Evolutionary conservation across 257 asterid species (phyloP).

Genomic region (Scutellaria barbata): DNA sequence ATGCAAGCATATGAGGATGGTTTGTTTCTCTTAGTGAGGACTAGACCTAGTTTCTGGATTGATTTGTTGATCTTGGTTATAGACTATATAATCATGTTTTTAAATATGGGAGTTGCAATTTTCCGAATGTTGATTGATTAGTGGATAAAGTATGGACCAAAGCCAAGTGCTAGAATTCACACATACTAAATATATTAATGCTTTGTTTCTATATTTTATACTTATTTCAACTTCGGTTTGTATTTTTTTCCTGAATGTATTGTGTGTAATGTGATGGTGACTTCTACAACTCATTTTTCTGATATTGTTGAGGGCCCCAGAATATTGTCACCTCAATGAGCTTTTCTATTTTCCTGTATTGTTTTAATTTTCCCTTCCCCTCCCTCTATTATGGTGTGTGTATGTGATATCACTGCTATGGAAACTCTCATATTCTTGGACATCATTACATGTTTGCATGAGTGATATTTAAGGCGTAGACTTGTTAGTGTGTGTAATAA

Average conservation of each 20-base stretch:
- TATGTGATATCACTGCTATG: conserved; percentile 2
- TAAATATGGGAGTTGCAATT: background rate
- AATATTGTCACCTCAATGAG: background rate
- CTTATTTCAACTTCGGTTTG: background rate
- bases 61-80: background rate
- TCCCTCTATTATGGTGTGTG: background rate
- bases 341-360: background rate
- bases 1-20: background rate
- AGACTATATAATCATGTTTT: background rate
- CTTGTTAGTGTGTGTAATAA: background rate
- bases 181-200: background rate
- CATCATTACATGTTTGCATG: too few relatives aligned
- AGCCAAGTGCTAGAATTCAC: background rate
- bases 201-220: background rate
- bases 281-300: background rate
- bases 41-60: background rate
- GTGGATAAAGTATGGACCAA: background rate
- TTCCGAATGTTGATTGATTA: background rate
- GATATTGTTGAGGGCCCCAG: background rate
- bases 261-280: background rate
- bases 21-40: background rate
- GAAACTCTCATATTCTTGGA: background rate
- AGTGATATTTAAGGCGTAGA: too few relatives aligned
- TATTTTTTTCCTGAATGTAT: background rate
- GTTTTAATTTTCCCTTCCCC: background rate